Conservation (phyloP, 1,139 yeast species). For the Hyphopichia khmerensis region DNA sequence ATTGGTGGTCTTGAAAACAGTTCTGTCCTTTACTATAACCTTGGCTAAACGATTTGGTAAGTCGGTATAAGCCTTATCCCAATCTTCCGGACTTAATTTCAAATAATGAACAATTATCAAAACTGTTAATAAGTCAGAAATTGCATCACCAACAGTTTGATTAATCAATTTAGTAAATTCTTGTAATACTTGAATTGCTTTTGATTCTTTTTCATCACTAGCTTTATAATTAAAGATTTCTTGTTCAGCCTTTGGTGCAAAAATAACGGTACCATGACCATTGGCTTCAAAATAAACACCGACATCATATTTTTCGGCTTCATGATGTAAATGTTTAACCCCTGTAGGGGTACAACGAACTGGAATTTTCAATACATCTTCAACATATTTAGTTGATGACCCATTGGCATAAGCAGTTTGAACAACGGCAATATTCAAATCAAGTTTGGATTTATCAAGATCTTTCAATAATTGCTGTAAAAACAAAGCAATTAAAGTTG, state of each 20-base stretch:
- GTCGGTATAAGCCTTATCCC: constrained; percentile 81
- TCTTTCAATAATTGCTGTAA: constrained; percentile 49
- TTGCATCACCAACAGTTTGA: constrained; percentile 97
- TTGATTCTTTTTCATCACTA: constrained; percentile 22
- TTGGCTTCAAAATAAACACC: constrained; percentile 98
- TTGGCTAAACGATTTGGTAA: constrained; percentile 83
- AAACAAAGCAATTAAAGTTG: constrained; percentile 77
- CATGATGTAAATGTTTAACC: constrained; percentile 92
- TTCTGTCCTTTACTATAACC: constrained; percentile 80
- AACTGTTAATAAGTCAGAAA: constrained; percentile 81
- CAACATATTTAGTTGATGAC: constrained; percentile 73
- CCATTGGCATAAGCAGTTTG: constrained; percentile 99
- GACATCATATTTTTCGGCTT: constrained; percentile 77
- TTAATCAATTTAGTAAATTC: constrained; percentile 72
- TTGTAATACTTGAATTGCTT: constrained; percentile 52
- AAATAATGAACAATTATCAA: constrained; percentile 63
- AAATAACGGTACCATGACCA: constrained; percentile 97
- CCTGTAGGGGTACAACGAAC: constrained; percentile 94
- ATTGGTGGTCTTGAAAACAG: constrained; percentile 76
- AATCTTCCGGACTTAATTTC: constrained; percentile 55
- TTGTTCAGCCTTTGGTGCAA: constrained; percentile 57
- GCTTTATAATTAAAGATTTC: constrained; percentile 25
- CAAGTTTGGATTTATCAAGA: constrained; percentile 36
- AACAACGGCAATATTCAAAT: constrained; percentile 72
- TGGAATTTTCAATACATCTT: constrained; percentile 63